Evolutionary conservation across 768 basidiomycete species (phyloP).

Genomic region (Cytidiella melzeri): DNA sequence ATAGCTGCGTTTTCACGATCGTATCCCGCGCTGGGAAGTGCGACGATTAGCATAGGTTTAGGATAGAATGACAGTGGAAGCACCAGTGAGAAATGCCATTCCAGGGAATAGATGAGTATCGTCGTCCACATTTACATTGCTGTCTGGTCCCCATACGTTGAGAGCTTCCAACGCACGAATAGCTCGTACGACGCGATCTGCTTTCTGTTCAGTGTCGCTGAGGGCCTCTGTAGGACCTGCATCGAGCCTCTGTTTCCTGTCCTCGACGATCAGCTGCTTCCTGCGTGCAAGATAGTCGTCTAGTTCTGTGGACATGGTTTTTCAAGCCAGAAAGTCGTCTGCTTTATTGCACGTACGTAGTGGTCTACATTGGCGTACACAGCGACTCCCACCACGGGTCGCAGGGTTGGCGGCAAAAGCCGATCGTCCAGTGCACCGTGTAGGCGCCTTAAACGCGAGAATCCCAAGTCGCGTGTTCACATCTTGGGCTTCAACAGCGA

Average conservation of each 20-base stretch:
- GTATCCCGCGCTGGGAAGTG: slow-evolving; percentile 14
- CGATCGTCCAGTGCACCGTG: neutral
- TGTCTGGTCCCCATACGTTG: slow-evolving; percentile 53
- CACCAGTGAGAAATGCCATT: slow-evolving; percentile 74
- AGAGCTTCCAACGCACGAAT: slow-evolving; percentile 50
- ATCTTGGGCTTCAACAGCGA: neutral
- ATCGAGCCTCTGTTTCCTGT: slow-evolving; percentile 24
- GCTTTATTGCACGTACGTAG: too few relatives aligned
- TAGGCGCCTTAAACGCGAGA: neutral
- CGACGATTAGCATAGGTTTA: neutral
- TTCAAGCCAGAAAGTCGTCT: too few relatives aligned
- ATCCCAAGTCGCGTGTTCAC: neutral
- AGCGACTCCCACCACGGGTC: too few relatives aligned
- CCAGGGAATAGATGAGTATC: slow-evolving; percentile 66
- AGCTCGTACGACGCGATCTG: slow-evolving; percentile 49
- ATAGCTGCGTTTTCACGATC: slow-evolving; percentile 57
- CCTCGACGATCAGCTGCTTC: slow-evolving; percentile 21
- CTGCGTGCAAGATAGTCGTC: slow-evolving; percentile 20
- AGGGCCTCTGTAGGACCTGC: slow-evolving; percentile 1
- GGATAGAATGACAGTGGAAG: neutral
- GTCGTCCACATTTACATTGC: slow-evolving; percentile 27
- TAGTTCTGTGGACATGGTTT: too few relatives aligned
- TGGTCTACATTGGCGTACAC: too few relatives aligned
- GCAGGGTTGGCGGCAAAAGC: too few relatives aligned
- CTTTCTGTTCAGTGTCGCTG: slow-evolving; percentile 35